Conservation (phyloP, 495 filamentous ascomycete species). For the Aspergillus nidulans region DNA sequence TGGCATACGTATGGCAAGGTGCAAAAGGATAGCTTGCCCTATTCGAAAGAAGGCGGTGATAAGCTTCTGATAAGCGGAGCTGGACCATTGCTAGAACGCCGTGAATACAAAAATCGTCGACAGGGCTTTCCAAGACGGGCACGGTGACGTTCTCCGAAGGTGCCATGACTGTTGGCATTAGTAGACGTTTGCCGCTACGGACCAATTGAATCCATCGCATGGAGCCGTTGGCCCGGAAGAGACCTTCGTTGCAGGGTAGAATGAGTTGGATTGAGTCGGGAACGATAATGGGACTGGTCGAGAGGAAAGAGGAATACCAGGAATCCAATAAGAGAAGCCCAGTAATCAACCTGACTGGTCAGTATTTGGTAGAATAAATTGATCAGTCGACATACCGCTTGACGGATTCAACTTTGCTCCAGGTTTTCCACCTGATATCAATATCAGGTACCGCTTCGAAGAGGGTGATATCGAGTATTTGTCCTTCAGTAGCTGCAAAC, state of each 20-base stretch:
- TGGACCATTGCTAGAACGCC: constrained; percentile 39
- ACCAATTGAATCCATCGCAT: constrained; percentile 46
- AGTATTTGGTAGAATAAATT: neutral
- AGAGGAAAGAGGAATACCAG: constrained; percentile 48
- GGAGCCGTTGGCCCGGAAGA: constrained; percentile 43
- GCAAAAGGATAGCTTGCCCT: constrained; percentile 39
- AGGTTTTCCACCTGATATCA: constrained; percentile 50
- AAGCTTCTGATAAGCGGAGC: constrained; percentile 41
- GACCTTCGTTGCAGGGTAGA: constrained; percentile 41
- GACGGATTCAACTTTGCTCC: constrained; percentile 47
- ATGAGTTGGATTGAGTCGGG: constrained; percentile 47
- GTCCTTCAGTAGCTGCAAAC: constrained; percentile 43
- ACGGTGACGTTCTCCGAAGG: constrained; percentile 36
- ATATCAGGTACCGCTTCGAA: constrained; percentile 44
- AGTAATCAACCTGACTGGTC: constrained; percentile 36
- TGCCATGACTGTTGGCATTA: constrained; percentile 37
- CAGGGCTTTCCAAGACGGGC: constrained; percentile 29
- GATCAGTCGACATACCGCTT: constrained; percentile 34
- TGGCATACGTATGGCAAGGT: constrained; percentile 42
- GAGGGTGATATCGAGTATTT: constrained; percentile 41
- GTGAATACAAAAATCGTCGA: constrained; percentile 39
- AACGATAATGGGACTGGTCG: constrained; percentile 43
- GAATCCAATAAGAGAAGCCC: constrained; percentile 47
- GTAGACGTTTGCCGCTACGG: constrained; percentile 32
- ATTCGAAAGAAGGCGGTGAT: constrained; percentile 43